A percentile compares a stretch with the other conserved stretches of the same genome.
phyloP scores from a whole-genome alignment of 2,329 filamentous ascomycete genomes.

The Aspergillus fructus region DNA sequence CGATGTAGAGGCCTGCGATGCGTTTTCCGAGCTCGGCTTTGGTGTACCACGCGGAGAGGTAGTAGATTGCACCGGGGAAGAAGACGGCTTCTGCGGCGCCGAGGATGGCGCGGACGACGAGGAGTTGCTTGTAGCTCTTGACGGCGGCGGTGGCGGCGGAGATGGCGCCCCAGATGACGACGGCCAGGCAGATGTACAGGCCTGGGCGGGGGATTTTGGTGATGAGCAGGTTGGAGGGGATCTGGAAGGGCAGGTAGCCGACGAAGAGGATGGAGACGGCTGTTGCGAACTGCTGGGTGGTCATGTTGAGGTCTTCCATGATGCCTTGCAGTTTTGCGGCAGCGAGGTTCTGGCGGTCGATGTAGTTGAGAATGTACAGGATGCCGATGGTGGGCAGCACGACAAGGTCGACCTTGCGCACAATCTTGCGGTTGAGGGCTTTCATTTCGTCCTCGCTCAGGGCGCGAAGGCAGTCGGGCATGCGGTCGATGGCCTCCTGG shows the following conservation, averaged over 20 bases:
- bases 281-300: conserved; percentile 33
- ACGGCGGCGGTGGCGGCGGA: conserved; percentile 57
- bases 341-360: conserved; percentile 41
- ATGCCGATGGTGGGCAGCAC: conserved; percentile 35
- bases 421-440: conserved; percentile 23
- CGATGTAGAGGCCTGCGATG: conserved; percentile 32
- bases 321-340: conserved; percentile 44
- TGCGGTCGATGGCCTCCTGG: conserved; percentile 23
- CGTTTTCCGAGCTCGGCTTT: conserved; percentile 30
- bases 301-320: conserved; percentile 41
- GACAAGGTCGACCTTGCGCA: conserved; percentile 32
- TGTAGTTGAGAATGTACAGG: conserved; percentile 43
- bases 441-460: conserved; percentile 24
- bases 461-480: conserved; percentile 26
- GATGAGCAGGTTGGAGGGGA: conserved; percentile 52
- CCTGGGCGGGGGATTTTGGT: conserved; percentile 53
- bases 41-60: conserved; percentile 44
- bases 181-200: conserved; percentile 53
- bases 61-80: conserved; percentile 49
- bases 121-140: conserved; percentile 54
- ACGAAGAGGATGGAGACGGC: conserved; percentile 29
- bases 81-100: conserved; percentile 64
- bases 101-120: conserved; percentile 58
- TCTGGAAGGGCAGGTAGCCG: conserved; percentile 30
- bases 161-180: conserved; percentile 61